Evolutionary conservation across 805 yeast species (phyloP).

Genomic region (Deakozyma indianensis): DNA sequence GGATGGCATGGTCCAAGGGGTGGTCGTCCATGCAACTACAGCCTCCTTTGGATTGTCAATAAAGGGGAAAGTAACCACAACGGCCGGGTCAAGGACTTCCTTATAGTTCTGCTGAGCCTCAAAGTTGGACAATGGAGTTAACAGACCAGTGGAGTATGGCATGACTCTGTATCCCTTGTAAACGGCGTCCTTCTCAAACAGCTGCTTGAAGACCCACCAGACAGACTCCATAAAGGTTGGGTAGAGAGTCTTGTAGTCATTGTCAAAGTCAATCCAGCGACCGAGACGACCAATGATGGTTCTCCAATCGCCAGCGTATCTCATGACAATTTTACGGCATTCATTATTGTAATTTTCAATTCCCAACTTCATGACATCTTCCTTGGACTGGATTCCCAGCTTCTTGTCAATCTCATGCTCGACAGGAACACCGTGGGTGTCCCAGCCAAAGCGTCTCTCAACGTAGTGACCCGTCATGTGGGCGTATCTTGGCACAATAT

Average conservation of each 20-base stretch:
- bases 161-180: slow-evolving; percentile 93
- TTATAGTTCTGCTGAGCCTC: slow-evolving; percentile 98
- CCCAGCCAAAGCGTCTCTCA: slow-evolving; percentile 99
- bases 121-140: slow-evolving; percentile 92
- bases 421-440: slow-evolving; percentile 96
- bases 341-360: slow-evolving; percentile 87
- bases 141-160: slow-evolving; percentile 97
- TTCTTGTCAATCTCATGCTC: slow-evolving; percentile 99
- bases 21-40: slow-evolving; percentile 97
- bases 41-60: slow-evolving; percentile 67
- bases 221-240: slow-evolving; percentile 95
- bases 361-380: slow-evolving; percentile 89
- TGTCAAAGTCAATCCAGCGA: slow-evolving; percentile 98
- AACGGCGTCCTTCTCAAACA: slow-evolving; percentile 73
- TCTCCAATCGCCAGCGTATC: slow-evolving; percentile 93
- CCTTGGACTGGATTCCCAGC: slow-evolving; percentile 82
- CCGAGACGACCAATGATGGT: slow-evolving; percentile 86
- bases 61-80: slow-evolving; percentile 78
- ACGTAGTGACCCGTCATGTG: slow-evolving; percentile 95
- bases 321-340: slow-evolving; percentile 95
- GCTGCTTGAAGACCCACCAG: slow-evolving; percentile 96
- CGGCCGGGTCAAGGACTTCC: slow-evolving; percentile 94
- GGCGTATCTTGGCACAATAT: slow-evolving; percentile 94
- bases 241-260: slow-evolving; percentile 93
- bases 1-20: slow-evolving; percentile 98